phyloP scores from a whole-genome alignment of 495 filamentous ascomycete species.

The Tuber borchii region DNA sequence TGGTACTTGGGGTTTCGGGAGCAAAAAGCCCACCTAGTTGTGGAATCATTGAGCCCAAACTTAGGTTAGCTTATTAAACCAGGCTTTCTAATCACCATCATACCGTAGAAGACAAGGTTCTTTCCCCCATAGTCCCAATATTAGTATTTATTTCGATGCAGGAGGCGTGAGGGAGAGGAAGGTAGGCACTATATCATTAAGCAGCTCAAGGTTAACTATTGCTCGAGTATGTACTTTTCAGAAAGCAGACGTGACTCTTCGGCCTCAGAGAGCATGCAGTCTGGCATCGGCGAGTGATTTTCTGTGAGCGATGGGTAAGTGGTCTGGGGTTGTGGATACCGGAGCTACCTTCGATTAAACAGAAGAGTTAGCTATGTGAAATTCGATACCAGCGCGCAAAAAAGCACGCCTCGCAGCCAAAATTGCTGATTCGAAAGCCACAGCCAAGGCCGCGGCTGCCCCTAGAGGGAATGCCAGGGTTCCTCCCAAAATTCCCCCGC shows the following conservation, averaged over 20 bases:
- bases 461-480: not conserved
- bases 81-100: not conserved
- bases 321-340: no score
- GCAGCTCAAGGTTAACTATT: no score
- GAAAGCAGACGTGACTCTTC: not conserved
- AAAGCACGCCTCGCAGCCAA: not conserved
- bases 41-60: not conserved
- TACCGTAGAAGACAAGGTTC: not conserved
- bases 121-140: not conserved
- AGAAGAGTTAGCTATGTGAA: not conserved
- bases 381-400: not conserved
- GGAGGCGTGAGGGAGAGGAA: not conserved
- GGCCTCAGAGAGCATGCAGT: not conserved
- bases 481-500: not conserved
- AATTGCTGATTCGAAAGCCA: not conserved
- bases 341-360: not conserved
- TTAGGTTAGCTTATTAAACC: not conserved
- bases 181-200: no score
- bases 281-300: not conserved
- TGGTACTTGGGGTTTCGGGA: not conserved
- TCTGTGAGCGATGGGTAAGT: not conserved
- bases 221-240: not conserved
- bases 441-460: not conserved
- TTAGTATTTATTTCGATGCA: not conserved
- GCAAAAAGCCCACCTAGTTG: not conserved